Evolutionary conservation across 495 filamentous ascomycete species (phyloP).

Genomic region (Platismatia glauca): DNA sequence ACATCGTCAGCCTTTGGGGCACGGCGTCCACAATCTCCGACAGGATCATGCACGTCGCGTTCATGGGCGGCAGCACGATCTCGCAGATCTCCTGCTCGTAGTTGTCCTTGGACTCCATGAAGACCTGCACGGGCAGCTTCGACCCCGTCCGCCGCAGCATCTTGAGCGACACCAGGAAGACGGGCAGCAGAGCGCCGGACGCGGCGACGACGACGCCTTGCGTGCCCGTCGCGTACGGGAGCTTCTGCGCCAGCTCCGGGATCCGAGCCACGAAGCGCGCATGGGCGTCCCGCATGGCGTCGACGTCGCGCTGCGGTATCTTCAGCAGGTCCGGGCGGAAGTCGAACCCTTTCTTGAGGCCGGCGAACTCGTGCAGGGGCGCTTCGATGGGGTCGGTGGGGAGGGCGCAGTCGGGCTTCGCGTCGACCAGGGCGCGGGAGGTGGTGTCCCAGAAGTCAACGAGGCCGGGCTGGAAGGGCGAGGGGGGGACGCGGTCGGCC

Average conservation of each 20-base stretch:
- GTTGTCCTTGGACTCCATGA: slow-evolving; percentile 41
- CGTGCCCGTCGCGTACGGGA: slow-evolving; percentile 10
- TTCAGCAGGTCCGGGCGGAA: slow-evolving; percentile 12
- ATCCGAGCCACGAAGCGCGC: slow-evolving; percentile 11
- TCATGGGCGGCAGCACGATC: slow-evolving; percentile 39
- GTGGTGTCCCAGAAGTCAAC: slow-evolving; percentile 10
- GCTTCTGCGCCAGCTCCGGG: slow-evolving; percentile 4
- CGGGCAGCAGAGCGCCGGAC: slow-evolving; percentile 37
- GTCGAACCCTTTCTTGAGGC: background rate
- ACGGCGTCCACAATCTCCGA: slow-evolving; percentile 34
- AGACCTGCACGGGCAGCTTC: slow-evolving; percentile 49
- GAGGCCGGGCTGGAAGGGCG: slow-evolving; percentile 5
- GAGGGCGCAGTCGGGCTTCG: slow-evolving; percentile 8
- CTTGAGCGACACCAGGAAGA: slow-evolving; percentile 43
- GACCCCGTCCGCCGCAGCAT: slow-evolving; percentile 51
- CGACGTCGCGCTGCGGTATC: slow-evolving; percentile 6
- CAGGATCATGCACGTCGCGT: slow-evolving; percentile 44
- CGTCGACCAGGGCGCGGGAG: slow-evolving; percentile 10
- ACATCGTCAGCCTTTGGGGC: slow-evolving; percentile 29
- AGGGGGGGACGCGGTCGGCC: background rate
- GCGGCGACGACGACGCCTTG: slow-evolving; percentile 47
- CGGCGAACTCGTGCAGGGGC: background rate
- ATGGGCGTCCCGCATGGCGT: slow-evolving; percentile 13
- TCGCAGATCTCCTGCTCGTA: slow-evolving; percentile 48
- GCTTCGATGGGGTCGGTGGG: slow-evolving; percentile 2